Base-by-base conservation (phyloP, 148 eudicot genomes). In the Chenopodium berlandieri region DNA sequence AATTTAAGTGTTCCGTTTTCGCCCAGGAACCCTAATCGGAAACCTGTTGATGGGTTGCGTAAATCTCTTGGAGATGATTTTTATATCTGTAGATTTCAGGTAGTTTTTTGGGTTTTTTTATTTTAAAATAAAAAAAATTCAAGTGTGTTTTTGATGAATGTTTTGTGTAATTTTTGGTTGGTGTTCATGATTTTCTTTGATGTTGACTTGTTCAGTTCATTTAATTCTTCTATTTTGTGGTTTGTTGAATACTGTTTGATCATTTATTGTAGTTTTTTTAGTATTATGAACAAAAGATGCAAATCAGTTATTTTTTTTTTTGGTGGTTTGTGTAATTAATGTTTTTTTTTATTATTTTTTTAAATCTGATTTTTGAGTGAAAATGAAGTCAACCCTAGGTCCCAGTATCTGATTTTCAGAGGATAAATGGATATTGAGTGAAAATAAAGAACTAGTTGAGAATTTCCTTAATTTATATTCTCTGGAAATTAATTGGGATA, bases 21-120 rank as follows among this genome's bases (percentile, higher is more conserved):
- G 27, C 91, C 93, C 0, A 78, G 93, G 58, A 83, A 87, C 20
- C 89, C 93, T 7, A 58, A 12, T 1, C 22, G 73, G 11, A 89
- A 75, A 63, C 82, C 91, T 4, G 19, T 85, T 40, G 78, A 89
- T 40, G 81, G 90, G 17, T 25, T 79, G 44, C 80, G 85, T 25
- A 31, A 64, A 8, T 75, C 78, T 69, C 63, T 87, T 83, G 91
- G 93, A 0, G 88, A 89, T 70, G 91, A 86, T 83, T 87, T 88
- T 75, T 90, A 90, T 71, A 86, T 88, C 71, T 90, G 93, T 82
- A 66, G 90, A 54, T 90, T 90, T 84, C 93, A 89, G 93, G 93
- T 90, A 40, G 2, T 82, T 25, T 2, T 48, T 54, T 9, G 2
- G 13, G 7, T 46, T 40, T 40, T 46, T 63, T 4, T 25, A 9